Evolutionary conservation across 106 monocot species (phyloP).

Genomic region (Agapanthus africanus): DNA sequence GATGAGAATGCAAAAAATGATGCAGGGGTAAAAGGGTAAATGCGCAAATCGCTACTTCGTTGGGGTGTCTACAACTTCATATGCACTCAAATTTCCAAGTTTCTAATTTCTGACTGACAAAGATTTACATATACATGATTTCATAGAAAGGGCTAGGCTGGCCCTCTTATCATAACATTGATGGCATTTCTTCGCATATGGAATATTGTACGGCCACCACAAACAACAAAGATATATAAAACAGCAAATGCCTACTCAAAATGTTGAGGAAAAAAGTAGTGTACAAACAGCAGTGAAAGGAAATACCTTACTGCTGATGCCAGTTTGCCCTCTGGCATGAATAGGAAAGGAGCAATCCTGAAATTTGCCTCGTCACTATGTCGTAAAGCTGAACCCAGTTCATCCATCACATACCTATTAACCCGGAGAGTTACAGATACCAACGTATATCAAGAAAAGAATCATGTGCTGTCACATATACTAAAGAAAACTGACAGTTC

Average conservation of each 20-base stretch:
- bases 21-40: too few relatives aligned
- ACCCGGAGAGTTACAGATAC: background rate
- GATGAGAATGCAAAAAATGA: too few relatives aligned
- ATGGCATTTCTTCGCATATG: background rate
- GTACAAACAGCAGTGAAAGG: slow-evolving; percentile 1
- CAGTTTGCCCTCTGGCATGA: slow-evolving; percentile 85
- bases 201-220: background rate
- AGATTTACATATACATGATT: background rate
- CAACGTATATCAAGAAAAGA: background rate
- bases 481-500: background rate
- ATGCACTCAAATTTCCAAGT: background rate
- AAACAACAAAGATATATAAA: background rate
- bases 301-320: slow-evolving; percentile 75
- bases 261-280: background rate
- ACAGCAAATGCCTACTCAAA: background rate
- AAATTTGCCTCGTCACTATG: slow-evolving; percentile 93
- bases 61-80: too few relatives aligned
- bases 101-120: background rate
- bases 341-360: slow-evolving; percentile 84
- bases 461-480: background rate
- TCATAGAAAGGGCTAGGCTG: background rate
- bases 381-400: slow-evolving; percentile 89
- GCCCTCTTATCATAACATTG: background rate
- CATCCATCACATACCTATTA: slow-evolving; percentile 98
- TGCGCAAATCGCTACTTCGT: too few relatives aligned